Conservation (phyloP, 1,284 basidiomycete genomes). For the Mrakiaceae sp. region DNA sequence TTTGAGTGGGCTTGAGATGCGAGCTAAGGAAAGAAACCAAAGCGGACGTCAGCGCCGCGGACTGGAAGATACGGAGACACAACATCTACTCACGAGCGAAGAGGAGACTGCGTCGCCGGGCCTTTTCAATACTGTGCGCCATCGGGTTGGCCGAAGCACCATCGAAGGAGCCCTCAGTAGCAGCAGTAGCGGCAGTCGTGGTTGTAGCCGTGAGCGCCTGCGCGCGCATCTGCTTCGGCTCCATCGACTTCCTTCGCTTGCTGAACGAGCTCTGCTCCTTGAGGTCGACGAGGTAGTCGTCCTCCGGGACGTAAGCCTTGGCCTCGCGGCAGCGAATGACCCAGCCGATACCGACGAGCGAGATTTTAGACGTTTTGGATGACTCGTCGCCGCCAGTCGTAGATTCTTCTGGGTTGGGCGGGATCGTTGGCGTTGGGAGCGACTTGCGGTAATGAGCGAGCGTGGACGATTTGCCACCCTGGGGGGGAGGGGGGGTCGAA, state of each 20-base stretch:
- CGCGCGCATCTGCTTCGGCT: slow-evolving; percentile 27
- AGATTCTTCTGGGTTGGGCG: not conserved
- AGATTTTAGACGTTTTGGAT: slow-evolving; percentile 37
- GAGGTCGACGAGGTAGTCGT: slow-evolving; percentile 54
- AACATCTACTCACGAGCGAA: slow-evolving; percentile 28
- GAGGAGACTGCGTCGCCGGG: slow-evolving; percentile 25
- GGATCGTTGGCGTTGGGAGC: slow-evolving; percentile 1
- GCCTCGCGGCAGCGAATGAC: slow-evolving; percentile 74
- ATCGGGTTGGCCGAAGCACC: not conserved
- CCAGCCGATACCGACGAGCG: slow-evolving; percentile 81
- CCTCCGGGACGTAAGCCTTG: slow-evolving; percentile 52
- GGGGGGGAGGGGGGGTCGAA: not conserved
- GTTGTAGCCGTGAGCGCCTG: not conserved
- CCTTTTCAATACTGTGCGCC: slow-evolving; percentile 21
- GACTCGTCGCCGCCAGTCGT: not conserved
- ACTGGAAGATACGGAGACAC: not conserved
- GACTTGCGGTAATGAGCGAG: slow-evolving; percentile 55
- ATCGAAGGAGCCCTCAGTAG: not conserved
- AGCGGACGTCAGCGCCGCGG: not conserved
- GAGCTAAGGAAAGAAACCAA: not conserved
- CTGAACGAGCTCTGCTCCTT: slow-evolving; percentile 54
- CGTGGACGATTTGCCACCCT: slow-evolving; percentile 58
- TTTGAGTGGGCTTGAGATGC: not conserved
- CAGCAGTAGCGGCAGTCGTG: not conserved
- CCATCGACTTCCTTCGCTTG: slow-evolving; percentile 55